Evolutionary conservation across 2,329 filamentous ascomycete genomes (phyloP).

Genomic region (Paracoccidioides lutzii): DNA sequence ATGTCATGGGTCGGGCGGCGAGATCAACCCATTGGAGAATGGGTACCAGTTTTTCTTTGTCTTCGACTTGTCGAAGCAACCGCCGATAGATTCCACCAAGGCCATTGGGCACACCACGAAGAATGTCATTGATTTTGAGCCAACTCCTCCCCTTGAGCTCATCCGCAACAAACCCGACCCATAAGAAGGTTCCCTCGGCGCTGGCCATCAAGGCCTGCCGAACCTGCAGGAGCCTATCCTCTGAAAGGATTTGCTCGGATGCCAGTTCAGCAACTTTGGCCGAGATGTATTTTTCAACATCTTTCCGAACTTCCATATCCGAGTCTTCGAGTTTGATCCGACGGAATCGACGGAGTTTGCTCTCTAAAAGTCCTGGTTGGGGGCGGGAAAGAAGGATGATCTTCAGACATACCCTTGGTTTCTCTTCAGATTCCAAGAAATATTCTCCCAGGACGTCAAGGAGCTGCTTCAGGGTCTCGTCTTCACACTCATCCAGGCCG

Average conservation of each 20-base stretch:
- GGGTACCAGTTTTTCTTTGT: constrained; percentile 12
- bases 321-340: constrained; percentile 11
- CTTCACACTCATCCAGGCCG: constrained; percentile 14
- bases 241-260: constrained; percentile 11
- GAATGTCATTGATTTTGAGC: constrained; percentile 11
- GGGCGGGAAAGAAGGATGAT: constrained; percentile 14
- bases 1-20: constrained; percentile 15
- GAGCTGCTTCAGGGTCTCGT: constrained; percentile 11
- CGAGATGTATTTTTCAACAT: constrained; percentile 14
- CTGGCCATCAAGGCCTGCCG: constrained; percentile 11
- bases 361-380: constrained; percentile 12
- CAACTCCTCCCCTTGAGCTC: constrained; percentile 11
- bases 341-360: constrained; percentile 8
- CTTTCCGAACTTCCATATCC: constrained; percentile 7
- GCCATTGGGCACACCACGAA: constrained; percentile 14
- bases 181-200: constrained; percentile 18
- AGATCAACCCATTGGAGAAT: constrained; percentile 17
- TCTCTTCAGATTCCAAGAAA: constrained; percentile 4
- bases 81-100: constrained; percentile 15
- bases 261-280: constrained; percentile 15
- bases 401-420: constrained; percentile 6
- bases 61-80: constrained; percentile 13
- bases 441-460: constrained; percentile 10
- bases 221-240: constrained; percentile 9
- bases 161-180: constrained; percentile 15